Conservation (phyloP, 148 eudicot species). For the Vaccinium myrtillus region DNA sequence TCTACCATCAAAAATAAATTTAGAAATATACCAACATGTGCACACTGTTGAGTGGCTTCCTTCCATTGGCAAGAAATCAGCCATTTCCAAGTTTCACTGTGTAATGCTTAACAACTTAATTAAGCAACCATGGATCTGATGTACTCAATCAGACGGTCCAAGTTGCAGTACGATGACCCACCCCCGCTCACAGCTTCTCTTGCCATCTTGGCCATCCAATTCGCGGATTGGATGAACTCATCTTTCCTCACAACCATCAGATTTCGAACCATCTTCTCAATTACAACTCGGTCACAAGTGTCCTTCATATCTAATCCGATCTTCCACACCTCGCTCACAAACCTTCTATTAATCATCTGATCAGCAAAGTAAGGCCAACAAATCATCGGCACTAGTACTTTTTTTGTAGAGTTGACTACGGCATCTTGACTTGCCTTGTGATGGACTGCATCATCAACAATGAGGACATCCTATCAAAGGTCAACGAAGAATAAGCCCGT, state of each 20-base stretch:
- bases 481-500: no score
- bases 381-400: not conserved
- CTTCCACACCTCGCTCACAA: not conserved
- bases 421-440: no score
- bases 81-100: not conserved
- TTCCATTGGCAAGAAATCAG: not conserved
- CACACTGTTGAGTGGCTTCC: not conserved
- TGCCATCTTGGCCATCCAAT: not conserved
- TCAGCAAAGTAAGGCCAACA: no score
- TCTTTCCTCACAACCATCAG: not conserved
- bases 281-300: not conserved
- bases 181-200: conserved; percentile 19
- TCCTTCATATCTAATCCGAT: not conserved
- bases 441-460: no score
- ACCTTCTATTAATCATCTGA: no score
- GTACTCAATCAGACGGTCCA: conserved; percentile 16
- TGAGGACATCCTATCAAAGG: no score
- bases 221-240: not conserved
- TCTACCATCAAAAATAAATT: not conserved
- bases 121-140: not conserved
- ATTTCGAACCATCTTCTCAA: not conserved
- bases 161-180: conserved; percentile 19
- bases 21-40: not conserved
- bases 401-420: no score
- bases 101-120: no score